phyloP scores from a whole-genome alignment of 225 moss, liverwort and hornwort genomes.

The Pleurozium schreberi region DNA sequence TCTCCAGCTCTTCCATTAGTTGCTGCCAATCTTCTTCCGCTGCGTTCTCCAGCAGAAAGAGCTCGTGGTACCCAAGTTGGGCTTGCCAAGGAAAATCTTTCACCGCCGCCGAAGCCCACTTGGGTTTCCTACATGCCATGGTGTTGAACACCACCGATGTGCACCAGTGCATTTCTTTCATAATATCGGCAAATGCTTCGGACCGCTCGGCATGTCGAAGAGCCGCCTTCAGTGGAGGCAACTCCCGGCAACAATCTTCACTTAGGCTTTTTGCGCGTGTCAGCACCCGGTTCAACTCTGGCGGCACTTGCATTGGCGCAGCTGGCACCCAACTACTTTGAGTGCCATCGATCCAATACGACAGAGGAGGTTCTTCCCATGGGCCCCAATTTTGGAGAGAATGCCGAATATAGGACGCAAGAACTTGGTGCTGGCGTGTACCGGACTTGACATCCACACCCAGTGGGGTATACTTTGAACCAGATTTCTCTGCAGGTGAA shows the following conservation, averaged over 20 bases:
- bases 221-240: not conserved
- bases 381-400: not conserved
- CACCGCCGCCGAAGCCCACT: not conserved
- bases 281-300: not conserved
- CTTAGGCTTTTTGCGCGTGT: not conserved
- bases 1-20: not conserved
- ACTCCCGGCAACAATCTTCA: not conserved
- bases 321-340: not conserved
- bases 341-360: not conserved
- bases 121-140: not conserved
- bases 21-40: not conserved
- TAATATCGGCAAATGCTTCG: not conserved
- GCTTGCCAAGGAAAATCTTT: not conserved
- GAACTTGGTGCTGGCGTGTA: not conserved
- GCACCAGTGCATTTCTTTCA: not conserved
- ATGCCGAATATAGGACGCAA: not conserved
- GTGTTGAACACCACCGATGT: not conserved
- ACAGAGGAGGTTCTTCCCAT: not conserved
- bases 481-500: not conserved
- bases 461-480: not conserved
- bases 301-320: not conserved
- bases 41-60: not conserved
- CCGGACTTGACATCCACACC: not conserved
- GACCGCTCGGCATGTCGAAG: not conserved
- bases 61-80: not conserved